Base-by-base conservation (phyloP, 2,329 filamentous ascomycete species). In the Nectriaceae sp. region DNA sequence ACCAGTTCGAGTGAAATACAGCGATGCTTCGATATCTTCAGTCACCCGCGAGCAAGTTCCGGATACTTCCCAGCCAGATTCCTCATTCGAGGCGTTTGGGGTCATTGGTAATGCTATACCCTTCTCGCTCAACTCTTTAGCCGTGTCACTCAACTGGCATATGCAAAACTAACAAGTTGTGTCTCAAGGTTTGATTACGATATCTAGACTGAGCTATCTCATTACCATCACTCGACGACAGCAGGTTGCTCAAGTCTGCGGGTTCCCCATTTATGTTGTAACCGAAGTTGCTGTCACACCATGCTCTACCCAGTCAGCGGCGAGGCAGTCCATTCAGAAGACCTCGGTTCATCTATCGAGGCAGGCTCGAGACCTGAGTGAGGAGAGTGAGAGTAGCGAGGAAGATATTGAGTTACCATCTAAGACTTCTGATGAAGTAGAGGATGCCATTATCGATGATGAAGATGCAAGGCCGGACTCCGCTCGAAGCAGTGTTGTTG, bases 271-370 rank as follows among this genome's bases (percentile, higher is more conserved):
- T 46, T 99, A 95, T 68, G 85, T 90, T 33, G 83, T 97, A 50
- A 94, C 88, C 37, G 90, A 95, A 59, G 89, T 97, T 24, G 87
- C 90, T 5, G 75, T 97, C n/a, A 96, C 96, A 5, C 94, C 94
- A 1, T 84, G 94, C 44, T 82, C 85, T 2, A 93, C 88, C 5
- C 86, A 87, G 61, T 67, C 70, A 35, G 90, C 95, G 37, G 92
- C 93, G 4, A 78, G 83, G 52, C 79, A 80, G 21, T 87, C 90
- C 8, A 87, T 97, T 49, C 69, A 73, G 3, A 79, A 81, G 47
- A 89, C 88, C 0, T 70, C 74, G 1, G 57, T 57, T 6, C 69
- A 75, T 18, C 60, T 82, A 16, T 68, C 68, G 31, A 65, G 67
- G 13, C 65, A 64, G 13, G 56, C 62, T 33, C 60, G 75, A 65